phyloP scores from a whole-genome alignment of 106 monocot genomes.

The Alisma plantagoaquatica region DNA sequence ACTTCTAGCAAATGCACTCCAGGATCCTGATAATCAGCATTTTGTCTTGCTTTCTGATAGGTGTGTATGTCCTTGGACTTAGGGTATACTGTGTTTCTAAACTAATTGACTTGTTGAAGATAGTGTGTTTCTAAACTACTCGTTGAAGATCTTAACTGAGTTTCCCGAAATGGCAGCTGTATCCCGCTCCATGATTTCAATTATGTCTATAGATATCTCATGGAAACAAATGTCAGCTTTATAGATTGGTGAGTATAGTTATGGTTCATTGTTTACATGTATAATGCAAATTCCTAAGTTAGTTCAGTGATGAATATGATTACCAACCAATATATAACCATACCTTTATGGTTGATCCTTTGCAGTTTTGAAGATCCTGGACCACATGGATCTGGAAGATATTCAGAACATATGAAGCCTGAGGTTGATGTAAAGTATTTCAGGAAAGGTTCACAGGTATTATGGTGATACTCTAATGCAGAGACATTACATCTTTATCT shows the following conservation, averaged over 20 bases:
- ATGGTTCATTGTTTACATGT: not conserved
- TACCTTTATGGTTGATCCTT: not conserved
- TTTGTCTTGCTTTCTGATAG: constrained; percentile 96
- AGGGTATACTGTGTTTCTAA: too few relatives aligned
- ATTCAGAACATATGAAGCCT: constrained; percentile 77
- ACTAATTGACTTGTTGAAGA: too few relatives aligned
- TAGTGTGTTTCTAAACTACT: not conserved
- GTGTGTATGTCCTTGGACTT: constrained; percentile 19
- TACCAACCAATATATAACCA: not conserved
- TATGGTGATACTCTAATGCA: not conserved
- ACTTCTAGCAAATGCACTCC: constrained; percentile 74
- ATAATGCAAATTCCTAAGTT: not conserved
- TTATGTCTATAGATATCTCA: constrained; percentile 73
- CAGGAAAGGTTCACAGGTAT: constrained; percentile 95
- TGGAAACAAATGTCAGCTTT: constrained; percentile 92
- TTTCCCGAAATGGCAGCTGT: constrained; percentile 49
- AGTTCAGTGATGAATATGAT: not conserved
- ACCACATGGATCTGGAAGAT: constrained; percentile 85
- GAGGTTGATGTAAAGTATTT: constrained; percentile 82
- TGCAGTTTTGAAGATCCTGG: constrained; percentile 94
- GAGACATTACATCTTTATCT: too few relatives aligned
- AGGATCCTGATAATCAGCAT: constrained; percentile 85
- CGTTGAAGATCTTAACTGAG: not conserved
- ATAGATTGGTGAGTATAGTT: constrained; percentile 63
- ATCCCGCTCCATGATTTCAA: constrained; percentile 84